Conservation (phyloP, 129 eudicot genomes). For the Lactuca saligna region DNA sequence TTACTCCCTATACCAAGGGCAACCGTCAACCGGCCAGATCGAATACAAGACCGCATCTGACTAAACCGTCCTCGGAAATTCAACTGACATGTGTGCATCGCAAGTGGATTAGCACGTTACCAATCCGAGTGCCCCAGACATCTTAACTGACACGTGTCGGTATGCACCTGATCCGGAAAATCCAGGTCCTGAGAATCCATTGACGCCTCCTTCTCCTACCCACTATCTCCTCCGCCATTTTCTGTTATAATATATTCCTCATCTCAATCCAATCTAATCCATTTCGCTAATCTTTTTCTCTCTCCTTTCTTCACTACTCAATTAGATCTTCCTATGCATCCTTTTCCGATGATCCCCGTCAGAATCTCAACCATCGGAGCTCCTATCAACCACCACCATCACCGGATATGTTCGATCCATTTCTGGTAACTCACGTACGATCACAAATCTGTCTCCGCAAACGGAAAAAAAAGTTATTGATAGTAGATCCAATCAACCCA, state of each 20-base stretch:
- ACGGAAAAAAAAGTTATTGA: conserved; percentile 25
- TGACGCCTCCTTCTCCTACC: conserved; percentile 14
- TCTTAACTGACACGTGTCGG: conserved; percentile 39
- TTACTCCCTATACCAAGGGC: not conserved
- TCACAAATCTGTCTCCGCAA: conserved; percentile 33
- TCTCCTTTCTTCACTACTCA: conserved; percentile 17
- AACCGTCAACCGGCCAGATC: conserved; percentile 8
- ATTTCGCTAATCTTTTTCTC: conserved; percentile 9
- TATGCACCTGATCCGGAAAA: conserved; percentile 23
- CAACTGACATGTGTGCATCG: conserved; percentile 14
- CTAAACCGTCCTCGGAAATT: not conserved
- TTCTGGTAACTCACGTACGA: conserved; percentile 33
- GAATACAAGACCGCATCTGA: conserved; percentile 1
- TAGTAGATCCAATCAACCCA: not conserved
- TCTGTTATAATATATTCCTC: conserved; percentile 8
- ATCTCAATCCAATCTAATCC: conserved; percentile 22
- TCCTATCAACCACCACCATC: conserved; percentile 14
- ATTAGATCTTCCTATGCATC: not conserved
- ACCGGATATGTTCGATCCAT: conserved; percentile 40
- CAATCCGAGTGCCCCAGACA: not conserved
- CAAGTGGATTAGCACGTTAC: not conserved
- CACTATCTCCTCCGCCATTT: conserved; percentile 3
- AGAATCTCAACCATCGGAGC: not conserved
- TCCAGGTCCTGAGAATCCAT: conserved; percentile 30
- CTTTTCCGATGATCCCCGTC: conserved; percentile 13